Base-by-base conservation (phyloP, 805 yeast genomes). In the Diddensiella caesifluorescens region DNA sequence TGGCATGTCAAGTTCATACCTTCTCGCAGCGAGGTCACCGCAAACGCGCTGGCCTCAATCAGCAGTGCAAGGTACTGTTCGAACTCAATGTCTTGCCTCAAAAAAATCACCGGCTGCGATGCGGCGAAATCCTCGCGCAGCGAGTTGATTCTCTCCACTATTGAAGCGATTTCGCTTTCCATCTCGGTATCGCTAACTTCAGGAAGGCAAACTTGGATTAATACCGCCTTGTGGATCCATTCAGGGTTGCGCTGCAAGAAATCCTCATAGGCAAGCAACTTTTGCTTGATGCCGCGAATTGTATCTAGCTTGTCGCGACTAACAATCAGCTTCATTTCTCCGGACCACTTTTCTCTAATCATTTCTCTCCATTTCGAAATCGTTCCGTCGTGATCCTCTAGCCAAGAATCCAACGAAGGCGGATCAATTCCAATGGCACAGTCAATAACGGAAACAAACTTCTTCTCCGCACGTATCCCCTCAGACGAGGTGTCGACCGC, bases 1-100 rank as follows among this genome's bases (percentile, higher is more conserved):
- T 92, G 98, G 53, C 96, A 90, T 0, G 97, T 89, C 56, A 92
- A 70, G 55, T 92, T 92, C 88, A 92, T 84, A 20, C 98, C 98
- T 62, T 92, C 98, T 58, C 98, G 79, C 71, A 90, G 75, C 1
- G 95, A 84, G 6, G 94, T 80, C 1, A 90, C 96, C 33, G 84
- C 79, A 56, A 92, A 92, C 1, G 78, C 70, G 51, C 86, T 94
- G 1, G 97, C 95, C 57, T 88, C 97, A 27, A 79, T 67, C 35
- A 84, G 73, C 38, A 92, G 65, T 0, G 95, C 97, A 45, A 92
- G 61, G 58, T 92, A 92, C 62, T 92, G 97, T 42, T 79, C 83
- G 58, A 85, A 90, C 28, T 79, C 89, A 41, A 92, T 76, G 52
- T 90, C 97, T 60, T 87, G 94, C 51, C 86, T 90, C 36, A 92